phyloP scores from a whole-genome alignment of 345 rosid species.

The Iberis pinnata region DNA sequence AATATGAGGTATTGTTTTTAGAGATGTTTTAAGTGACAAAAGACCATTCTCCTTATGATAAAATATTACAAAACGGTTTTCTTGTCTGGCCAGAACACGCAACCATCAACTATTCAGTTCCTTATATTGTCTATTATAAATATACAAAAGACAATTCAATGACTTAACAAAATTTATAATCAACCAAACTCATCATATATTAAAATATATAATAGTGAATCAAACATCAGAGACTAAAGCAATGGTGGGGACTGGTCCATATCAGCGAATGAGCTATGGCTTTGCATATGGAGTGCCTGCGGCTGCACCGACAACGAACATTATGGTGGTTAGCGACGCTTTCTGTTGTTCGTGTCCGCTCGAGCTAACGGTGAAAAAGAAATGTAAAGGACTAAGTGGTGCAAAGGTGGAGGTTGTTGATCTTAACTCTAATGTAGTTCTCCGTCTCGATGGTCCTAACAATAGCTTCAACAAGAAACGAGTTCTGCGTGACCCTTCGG shows the following conservation, averaged over 20 bases:
- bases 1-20: too few species aligned
- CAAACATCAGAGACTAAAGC: not conserved
- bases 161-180: not conserved
- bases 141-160: not conserved
- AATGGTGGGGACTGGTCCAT: slow-evolving; percentile 7
- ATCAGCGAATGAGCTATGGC: slow-evolving; percentile 5
- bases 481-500: slow-evolving; percentile 17
- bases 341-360: slow-evolving; percentile 23
- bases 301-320: slow-evolving; percentile 10
- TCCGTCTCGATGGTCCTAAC: slow-evolving; percentile 18
- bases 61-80: not conserved
- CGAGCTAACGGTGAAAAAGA: slow-evolving; percentile 24
- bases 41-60: too few species aligned
- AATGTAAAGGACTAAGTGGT: slow-evolving; percentile 18
- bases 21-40: too few species aligned
- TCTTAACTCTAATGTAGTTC: slow-evolving; percentile 17
- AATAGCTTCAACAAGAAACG: slow-evolving; percentile 20
- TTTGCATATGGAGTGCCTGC: slow-evolving; percentile 14
- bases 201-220: not conserved
- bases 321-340: slow-evolving; percentile 15
- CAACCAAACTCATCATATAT: not conserved
- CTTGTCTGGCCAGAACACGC: slow-evolving; percentile 10
- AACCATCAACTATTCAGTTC: not conserved
- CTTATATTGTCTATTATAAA: not conserved
- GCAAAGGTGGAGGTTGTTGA: slow-evolving; percentile 5